phyloP scores from a whole-genome alignment of 108 stramenopile species.

The Aurantiochytrium sp. region DNA sequence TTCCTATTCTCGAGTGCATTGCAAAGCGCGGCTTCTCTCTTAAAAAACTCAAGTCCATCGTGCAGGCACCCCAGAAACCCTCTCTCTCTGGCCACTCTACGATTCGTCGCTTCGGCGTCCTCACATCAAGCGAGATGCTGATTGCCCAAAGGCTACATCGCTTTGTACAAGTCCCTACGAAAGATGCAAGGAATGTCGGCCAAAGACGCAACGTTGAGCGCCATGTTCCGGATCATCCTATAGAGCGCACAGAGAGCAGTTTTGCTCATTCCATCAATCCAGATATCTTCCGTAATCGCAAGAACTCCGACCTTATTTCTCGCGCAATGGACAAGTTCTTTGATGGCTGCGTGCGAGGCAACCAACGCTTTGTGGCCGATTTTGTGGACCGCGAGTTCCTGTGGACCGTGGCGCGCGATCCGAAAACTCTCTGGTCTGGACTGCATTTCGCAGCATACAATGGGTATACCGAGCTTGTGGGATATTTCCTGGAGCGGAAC shows the following conservation, averaged over 20 bases:
- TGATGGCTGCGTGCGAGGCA: neutral
- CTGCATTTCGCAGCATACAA: neutral
- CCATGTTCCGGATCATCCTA: no score
- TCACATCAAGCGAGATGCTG: neutral
- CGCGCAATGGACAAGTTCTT: neutral
- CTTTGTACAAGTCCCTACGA: no score
- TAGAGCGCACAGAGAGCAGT: neutral
- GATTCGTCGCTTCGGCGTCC: neutral
- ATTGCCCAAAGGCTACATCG: neutral
- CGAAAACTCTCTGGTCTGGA: neutral
- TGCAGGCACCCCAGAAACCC: neutral
- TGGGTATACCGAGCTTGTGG: neutral
- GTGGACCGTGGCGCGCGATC: neutral
- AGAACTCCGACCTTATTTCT: neutral
- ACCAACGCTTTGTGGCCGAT: neutral
- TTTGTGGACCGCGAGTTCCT: conserved; percentile 1
- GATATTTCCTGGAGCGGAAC: neutral
- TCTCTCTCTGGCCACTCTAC: neutral
- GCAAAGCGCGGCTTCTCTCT: neutral
- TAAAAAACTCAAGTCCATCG: neutral
- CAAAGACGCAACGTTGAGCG: no score
- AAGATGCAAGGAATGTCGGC: no score
- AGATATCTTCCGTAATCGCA: neutral
- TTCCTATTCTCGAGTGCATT: neutral
- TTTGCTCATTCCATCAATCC: neutral